Evolutionary conservation across 1,284 basidiomycete species (phyloP).

Genomic region (Pisolithus thermaeus): DNA sequence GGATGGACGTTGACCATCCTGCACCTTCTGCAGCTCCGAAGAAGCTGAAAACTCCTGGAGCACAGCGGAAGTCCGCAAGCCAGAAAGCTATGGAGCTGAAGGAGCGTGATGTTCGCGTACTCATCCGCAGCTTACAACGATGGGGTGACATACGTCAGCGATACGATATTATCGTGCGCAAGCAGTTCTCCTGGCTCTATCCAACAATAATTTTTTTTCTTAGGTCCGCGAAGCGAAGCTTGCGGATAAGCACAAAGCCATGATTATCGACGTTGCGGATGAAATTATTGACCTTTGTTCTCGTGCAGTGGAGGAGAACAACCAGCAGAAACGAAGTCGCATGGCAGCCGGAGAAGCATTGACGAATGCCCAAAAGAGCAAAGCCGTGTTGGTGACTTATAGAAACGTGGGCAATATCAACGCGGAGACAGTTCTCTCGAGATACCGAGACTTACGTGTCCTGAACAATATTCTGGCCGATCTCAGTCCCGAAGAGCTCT

Average conservation of each 20-base stretch:
- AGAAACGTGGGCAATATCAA: slow-evolving; percentile 92
- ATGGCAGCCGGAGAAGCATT: slow-evolving; percentile 80
- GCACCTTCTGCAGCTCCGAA: slow-evolving; percentile 54
- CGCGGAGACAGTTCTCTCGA: slow-evolving; percentile 92
- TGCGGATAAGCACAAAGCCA: slow-evolving; percentile 88
- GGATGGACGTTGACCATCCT: slow-evolving; percentile 82
- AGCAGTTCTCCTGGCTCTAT: slow-evolving; percentile 7
- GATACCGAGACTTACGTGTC: slow-evolving; percentile 86
- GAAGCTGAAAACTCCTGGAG: slow-evolving; percentile 64
- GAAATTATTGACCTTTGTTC: slow-evolving; percentile 88
- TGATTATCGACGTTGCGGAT: slow-evolving; percentile 89
- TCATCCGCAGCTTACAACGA: slow-evolving; percentile 92
- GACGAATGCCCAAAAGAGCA: slow-evolving; percentile 85
- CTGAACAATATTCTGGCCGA: slow-evolving; percentile 79
- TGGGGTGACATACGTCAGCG: slow-evolving; percentile 97
- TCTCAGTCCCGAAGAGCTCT: slow-evolving; percentile 55
- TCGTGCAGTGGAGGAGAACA: slow-evolving; percentile 80
- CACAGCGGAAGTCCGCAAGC: slow-evolving; percentile 77
- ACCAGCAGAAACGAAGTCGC: slow-evolving; percentile 71
- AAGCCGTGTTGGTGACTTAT: slow-evolving; percentile 91
- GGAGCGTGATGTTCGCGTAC: slow-evolving; percentile 93
- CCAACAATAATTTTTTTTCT: slow-evolving; percentile 3
- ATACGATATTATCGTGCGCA: slow-evolving; percentile 87
- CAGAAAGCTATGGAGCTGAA: slow-evolving; percentile 96
- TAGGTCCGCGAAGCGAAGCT: slow-evolving; percentile 91